A percentile compares a stretch with the other conserved stretches of the same genome.
These are phyloP conservation scores for Hygrophoropsis aurantiaca DNA, from an alignment of 768 basidiomycete genomes.

Conservation along the genomic window DNA sequence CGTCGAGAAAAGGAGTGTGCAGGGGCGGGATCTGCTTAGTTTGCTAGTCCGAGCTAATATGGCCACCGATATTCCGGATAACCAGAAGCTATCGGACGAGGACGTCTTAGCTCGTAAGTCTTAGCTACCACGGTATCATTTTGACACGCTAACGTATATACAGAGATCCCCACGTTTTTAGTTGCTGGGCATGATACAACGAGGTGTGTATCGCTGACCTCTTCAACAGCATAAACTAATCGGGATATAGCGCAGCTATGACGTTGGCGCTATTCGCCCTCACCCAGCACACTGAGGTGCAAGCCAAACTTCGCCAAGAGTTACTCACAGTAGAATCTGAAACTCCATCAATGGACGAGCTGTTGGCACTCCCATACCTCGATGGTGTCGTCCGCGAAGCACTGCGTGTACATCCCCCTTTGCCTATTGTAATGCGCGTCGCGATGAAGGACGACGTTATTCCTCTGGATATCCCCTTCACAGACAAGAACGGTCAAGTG, in stretches of 20 bases:
- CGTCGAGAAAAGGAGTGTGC: too few relatives aligned
- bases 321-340: conserved; percentile 46
- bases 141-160: too few relatives aligned
- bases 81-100: too few relatives aligned
- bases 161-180: too few relatives aligned
- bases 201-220: conserved; percentile 32
- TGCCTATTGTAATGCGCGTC: conserved; percentile 40
- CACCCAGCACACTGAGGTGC: conserved; percentile 42
- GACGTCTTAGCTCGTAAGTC: conserved; percentile 52
- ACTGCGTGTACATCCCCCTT: conserved; percentile 50
- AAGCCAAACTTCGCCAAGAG: too few relatives aligned
- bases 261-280: conserved; percentile 59
- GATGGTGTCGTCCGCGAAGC: conserved; percentile 57
- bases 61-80: too few relatives aligned
- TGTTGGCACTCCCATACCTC: too few relatives aligned
- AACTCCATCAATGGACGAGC: conserved; percentile 61
- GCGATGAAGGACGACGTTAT: conserved; percentile 49
- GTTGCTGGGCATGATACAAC: too few relatives aligned
- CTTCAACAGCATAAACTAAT: conserved; percentile 14
- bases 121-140: conserved; percentile 56
- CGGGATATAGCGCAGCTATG: too few relatives aligned
- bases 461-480: conserved; percentile 43
- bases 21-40: too few relatives aligned
- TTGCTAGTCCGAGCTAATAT: too few relatives aligned
- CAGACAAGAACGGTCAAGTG: conserved; percentile 37